These are phyloP conservation scores for Colletotrichum spinosum DNA, from an alignment of 2,329 filamentous ascomycete genomes.

Conservation along the genomic window DNA sequence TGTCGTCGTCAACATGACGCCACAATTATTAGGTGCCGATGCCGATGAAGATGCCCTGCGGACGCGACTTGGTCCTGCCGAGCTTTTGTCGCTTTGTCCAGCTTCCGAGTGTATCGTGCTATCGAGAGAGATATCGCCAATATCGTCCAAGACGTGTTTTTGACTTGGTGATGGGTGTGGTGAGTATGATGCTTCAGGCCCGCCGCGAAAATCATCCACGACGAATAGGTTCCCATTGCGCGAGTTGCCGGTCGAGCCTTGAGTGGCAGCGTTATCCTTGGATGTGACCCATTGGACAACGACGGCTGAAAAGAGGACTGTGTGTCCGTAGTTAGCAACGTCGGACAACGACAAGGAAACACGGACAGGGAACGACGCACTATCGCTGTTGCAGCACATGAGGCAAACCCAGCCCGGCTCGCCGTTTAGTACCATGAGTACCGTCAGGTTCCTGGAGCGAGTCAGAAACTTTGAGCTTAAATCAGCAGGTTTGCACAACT, in stretches of 20 bases:
- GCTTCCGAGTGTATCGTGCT: conserved; percentile 9
- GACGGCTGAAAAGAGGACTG: conserved; percentile 70
- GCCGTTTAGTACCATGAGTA: conserved; percentile 68
- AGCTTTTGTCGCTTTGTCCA: conserved; percentile 23
- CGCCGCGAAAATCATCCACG: conserved; percentile 17
- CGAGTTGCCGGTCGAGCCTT: conserved; percentile 16
- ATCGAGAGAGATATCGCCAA: conserved; percentile 40
- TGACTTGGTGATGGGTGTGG: conserved; percentile 39
- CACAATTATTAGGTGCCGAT: conserved; percentile 21
- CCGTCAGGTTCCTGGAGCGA: conserved; percentile 63
- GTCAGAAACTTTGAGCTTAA: conserved; percentile 17
- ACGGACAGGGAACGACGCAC: conserved; percentile 49
- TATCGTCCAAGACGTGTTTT: conserved; percentile 41
- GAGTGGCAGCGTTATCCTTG: conserved; percentile 52
- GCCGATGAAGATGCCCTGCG: background rate
- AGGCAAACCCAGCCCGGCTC: conserved; percentile 75
- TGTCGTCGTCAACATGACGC: conserved; percentile 52
- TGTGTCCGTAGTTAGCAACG: conserved; percentile 3
- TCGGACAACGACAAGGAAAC: background rate
- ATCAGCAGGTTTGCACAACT: conserved; percentile 39
- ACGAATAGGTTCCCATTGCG: conserved; percentile 8
- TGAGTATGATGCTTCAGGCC: conserved; percentile 14
- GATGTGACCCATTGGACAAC: conserved; percentile 73
- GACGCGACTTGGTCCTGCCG: conserved; percentile 5
- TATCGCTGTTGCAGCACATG: conserved; percentile 73